Evolutionary conservation across 140 eudicot genomes (phyloP).

Genomic region (Erigeron philadelphicus): DNA sequence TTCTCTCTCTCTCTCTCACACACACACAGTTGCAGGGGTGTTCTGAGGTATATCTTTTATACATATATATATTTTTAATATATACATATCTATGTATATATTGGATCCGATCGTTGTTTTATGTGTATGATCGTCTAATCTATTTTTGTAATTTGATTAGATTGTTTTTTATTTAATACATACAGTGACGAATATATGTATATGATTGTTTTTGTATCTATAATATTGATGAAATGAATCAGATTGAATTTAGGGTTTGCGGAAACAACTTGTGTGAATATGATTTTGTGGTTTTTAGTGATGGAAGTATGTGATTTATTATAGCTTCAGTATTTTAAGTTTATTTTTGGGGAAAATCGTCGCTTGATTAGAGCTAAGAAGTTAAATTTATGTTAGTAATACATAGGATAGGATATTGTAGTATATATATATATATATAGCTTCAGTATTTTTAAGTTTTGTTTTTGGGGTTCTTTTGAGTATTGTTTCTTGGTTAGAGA

Average conservation of each 20-base stretch:
- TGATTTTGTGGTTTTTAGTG: no score
- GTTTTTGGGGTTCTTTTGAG: not conserved
- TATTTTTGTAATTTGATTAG: conserved; percentile 8
- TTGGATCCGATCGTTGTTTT: conserved; percentile 15
- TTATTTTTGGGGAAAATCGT: no score
- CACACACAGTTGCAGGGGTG: conserved; percentile 24
- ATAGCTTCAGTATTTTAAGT: no score
- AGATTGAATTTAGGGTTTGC: not conserved
- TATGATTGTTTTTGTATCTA: no score
- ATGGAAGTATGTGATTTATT: no score
- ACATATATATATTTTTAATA: not conserved
- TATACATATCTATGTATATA: not conserved
- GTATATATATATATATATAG: no score
- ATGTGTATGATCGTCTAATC: not conserved
- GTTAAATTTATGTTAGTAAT: no score
- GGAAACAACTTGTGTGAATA: not conserved
- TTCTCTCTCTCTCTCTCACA: not conserved
- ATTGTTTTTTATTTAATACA: not conserved
- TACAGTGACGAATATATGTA: no score
- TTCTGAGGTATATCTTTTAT: conserved; percentile 21
- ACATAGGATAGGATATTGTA: no score
- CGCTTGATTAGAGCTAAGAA: no score
- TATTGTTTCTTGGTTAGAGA: not conserved
- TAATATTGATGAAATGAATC: no score
- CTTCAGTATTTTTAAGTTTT: no score